Conservation (phyloP, 345 rosid species). For the Citrus sp. region DNA sequence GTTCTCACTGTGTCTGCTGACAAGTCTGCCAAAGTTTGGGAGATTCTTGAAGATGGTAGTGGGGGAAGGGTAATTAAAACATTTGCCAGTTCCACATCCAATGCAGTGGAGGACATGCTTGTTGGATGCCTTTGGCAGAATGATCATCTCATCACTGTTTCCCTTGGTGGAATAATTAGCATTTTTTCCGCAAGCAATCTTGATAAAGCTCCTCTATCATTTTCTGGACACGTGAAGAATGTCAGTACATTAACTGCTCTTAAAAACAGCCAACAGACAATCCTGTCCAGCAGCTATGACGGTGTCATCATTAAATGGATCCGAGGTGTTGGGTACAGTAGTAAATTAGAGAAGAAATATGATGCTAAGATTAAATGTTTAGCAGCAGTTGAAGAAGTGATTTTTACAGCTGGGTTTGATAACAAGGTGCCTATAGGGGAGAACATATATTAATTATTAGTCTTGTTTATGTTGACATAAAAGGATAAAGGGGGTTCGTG, state of each 20-base stretch:
- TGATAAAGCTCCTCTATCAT: slow-evolving; percentile 49
- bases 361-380: slow-evolving; percentile 56
- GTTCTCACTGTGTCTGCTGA: slow-evolving; percentile 77
- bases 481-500: background rate
- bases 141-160: slow-evolving; percentile 54
- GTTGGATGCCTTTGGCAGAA: slow-evolving; percentile 88
- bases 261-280: slow-evolving; percentile 39
- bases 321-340: slow-evolving; percentile 56
- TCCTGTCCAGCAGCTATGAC: slow-evolving; percentile 71
- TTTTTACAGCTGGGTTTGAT: slow-evolving; percentile 47
- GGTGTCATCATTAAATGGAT: slow-evolving; percentile 67
- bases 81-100: slow-evolving; percentile 42
- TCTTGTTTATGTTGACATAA: background rate
- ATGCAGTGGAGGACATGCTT: slow-evolving; percentile 70
- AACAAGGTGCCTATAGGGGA: slow-evolving; percentile 29
- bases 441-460: background rate
- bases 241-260: slow-evolving; percentile 52
- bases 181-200: slow-evolving; percentile 57
- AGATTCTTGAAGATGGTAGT: slow-evolving; percentile 59
- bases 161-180: slow-evolving; percentile 64
- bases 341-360: slow-evolving; percentile 53
- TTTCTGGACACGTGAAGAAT: slow-evolving; percentile 71
- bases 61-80: slow-evolving; percentile 48
- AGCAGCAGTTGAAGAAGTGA: slow-evolving; percentile 49
- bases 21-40: slow-evolving; percentile 80